These are phyloP conservation scores for Neurospora sp. DNA, from an alignment of 2,329 filamentous ascomycete species.

Conservation along the genomic window DNA sequence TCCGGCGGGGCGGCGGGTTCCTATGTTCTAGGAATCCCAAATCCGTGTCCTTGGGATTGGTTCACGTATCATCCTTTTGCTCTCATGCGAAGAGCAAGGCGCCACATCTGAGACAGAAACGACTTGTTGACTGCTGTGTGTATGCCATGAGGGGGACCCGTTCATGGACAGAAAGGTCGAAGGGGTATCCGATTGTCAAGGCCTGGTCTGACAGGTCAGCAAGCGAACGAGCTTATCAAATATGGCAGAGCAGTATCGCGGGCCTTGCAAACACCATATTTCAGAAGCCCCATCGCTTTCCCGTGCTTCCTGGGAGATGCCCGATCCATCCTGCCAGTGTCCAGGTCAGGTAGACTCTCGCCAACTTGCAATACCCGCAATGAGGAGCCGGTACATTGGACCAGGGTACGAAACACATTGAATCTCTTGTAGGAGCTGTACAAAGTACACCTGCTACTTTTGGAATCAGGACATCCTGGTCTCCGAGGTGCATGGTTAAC, in stretches of 20 bases:
- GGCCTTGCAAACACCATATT: neutral
- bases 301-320: neutral
- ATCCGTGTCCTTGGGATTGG: constrained; percentile 25
- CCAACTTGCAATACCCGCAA: constrained; percentile 3
- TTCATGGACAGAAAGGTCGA: constrained; percentile 1
- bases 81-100: constrained; percentile 9
- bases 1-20: constrained; percentile 15
- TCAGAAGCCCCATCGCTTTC: neutral
- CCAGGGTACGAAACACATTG: constrained; percentile 14
- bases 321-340: constrained; percentile 4
- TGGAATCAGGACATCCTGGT: neutral
- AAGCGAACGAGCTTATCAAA: neutral
- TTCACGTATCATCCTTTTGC: constrained; percentile 7
- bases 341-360: constrained; percentile 4
- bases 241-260: neutral
- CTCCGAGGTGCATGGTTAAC: constrained; percentile 5
- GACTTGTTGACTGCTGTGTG: constrained; percentile 11
- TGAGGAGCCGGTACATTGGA: constrained; percentile 8
- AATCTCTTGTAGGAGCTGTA: neutral
- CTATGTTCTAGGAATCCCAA: constrained; percentile 20
- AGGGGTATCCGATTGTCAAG: neutral
- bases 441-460: neutral
- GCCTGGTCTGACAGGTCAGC: neutral
- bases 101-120: constrained; percentile 2
- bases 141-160: neutral